Evolutionary conservation across 2,329 filamentous ascomycete genomes (phyloP).

Genomic region (Calonectria montana): DNA sequence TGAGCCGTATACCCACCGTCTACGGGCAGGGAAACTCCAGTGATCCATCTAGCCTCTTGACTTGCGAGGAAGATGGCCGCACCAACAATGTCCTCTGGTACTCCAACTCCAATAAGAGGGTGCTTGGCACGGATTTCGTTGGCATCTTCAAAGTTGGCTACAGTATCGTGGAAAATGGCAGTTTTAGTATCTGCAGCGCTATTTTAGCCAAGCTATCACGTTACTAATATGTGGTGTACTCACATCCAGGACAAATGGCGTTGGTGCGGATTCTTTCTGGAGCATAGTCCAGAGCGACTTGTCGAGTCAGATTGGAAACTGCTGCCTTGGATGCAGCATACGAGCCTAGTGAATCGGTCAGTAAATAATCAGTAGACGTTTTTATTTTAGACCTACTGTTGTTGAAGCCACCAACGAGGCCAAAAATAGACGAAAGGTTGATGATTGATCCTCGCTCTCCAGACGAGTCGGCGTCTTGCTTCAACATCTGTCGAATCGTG

Average conservation of each 20-base stretch:
- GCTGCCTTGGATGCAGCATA: slow-evolving; percentile 64
- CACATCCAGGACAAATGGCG: slow-evolving; percentile 63
- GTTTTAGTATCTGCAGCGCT: slow-evolving; percentile 36
- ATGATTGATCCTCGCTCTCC: slow-evolving; percentile 62
- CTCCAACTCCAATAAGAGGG: slow-evolving; percentile 43
- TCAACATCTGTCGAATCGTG: slow-evolving; percentile 60
- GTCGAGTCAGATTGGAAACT: slow-evolving; percentile 60
- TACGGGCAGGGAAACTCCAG: slow-evolving; percentile 51
- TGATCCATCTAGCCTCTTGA: slow-evolving; percentile 55
- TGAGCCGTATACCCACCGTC: slow-evolving; percentile 54
- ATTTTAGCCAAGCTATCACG: background rate
- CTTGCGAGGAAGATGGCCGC: slow-evolving; percentile 53
- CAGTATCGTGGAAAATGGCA: slow-evolving; percentile 41
- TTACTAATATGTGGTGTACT: background rate
- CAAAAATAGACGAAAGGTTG: slow-evolving; percentile 59
- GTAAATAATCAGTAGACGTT: background rate
- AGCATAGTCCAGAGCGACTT: slow-evolving; percentile 62
- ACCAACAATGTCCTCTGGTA: slow-evolving; percentile 43
- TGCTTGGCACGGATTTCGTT: slow-evolving; percentile 33
- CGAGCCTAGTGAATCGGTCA: slow-evolving; percentile 33
- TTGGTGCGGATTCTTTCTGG: slow-evolving; percentile 62
- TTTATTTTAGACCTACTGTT: slow-evolving; percentile 39
- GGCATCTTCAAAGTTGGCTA: slow-evolving; percentile 24
- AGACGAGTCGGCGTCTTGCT: slow-evolving; percentile 52
- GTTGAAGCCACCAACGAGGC: slow-evolving; percentile 46